phyloP scores from a whole-genome alignment of 805 yeast species.

The Dipodascopsis tothii region DNA sequence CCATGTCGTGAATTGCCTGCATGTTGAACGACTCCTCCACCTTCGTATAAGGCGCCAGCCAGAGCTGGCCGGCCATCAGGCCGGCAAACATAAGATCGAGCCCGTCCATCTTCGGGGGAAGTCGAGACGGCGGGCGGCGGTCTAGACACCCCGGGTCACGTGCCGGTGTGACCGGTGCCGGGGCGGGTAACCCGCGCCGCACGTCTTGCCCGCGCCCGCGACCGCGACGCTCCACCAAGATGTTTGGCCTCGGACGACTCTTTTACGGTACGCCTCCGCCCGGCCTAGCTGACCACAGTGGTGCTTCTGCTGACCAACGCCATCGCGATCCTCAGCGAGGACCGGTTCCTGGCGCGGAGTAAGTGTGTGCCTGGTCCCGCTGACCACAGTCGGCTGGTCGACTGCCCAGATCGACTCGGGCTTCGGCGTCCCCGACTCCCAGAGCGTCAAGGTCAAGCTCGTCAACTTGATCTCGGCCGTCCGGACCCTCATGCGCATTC shows the following conservation, averaged over 20 bases:
- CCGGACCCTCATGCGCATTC: constrained; percentile 68
- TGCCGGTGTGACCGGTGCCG: too few relatives aligned
- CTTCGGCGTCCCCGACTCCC: constrained; percentile 38
- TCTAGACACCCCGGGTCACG: too few relatives aligned
- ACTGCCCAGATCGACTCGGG: constrained; percentile 36
- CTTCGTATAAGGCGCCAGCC: constrained; percentile 72
- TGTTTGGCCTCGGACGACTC: constrained; percentile 35
- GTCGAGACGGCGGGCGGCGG: too few relatives aligned
- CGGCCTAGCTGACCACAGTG: constrained; percentile 18
- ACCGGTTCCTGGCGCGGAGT: constrained; percentile 65
- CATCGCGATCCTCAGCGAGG: constrained; percentile 72
- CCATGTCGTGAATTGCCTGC: constrained; percentile 80
- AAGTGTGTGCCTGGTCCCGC: constrained; percentile 21
- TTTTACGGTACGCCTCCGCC: constrained; percentile 28
- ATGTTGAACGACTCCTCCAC: constrained; percentile 90
- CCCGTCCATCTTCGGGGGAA: constrained; percentile 24
- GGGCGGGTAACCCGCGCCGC: too few relatives aligned
- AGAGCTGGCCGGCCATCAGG: constrained; percentile 43
- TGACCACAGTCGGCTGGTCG: constrained; percentile 40
- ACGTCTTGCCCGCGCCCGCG: too few relatives aligned
- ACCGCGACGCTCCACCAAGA: too few relatives aligned
- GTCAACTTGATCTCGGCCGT: constrained; percentile 64
- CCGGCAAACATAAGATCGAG: constrained; percentile 38
- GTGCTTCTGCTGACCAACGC: constrained; percentile 54
- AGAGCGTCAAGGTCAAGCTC: constrained; percentile 49